A percentile compares a stretch with the other conserved stretches of the same genome.
These are phyloP conservation scores for Pseudocercospora crystallina DNA, from an alignment of 2,329 filamentous ascomycete species.

Conservation along the genomic window DNA sequence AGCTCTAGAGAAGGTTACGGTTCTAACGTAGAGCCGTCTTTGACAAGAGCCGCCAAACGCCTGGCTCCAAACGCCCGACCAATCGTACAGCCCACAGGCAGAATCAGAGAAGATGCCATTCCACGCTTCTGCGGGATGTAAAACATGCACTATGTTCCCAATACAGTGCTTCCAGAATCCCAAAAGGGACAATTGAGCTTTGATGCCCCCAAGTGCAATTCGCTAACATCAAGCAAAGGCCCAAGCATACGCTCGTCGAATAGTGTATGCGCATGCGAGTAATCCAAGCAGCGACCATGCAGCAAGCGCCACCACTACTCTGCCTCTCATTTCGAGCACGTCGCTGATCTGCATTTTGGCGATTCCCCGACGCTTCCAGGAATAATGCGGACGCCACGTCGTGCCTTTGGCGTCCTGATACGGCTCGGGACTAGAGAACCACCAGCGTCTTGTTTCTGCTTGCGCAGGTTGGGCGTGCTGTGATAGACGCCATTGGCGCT, in stretches of 20 bases:
- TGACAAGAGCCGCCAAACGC: no score
- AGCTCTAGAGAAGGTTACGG: no score
- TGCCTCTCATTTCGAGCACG: conserved; percentile 60
- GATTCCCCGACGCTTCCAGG: conserved; percentile 52
- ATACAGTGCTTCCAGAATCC: conserved; percentile 1
- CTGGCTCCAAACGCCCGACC: no score
- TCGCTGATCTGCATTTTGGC: conserved; percentile 63
- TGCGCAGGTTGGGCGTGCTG: conserved; percentile 37
- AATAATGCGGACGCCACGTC: conserved; percentile 28
- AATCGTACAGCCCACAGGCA: no score
- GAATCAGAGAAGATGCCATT: no score
- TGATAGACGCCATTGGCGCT: conserved; percentile 49
- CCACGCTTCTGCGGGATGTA: no score
- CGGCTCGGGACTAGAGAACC: conserved; percentile 42
- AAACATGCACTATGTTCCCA: not conserved
- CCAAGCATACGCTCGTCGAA: conserved; percentile 26
- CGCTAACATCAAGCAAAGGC: conserved; percentile 1
- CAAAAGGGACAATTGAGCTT: not conserved
- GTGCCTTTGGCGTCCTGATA: conserved; percentile 42
- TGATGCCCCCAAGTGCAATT: no score
- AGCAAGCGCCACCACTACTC: conserved; percentile 54
- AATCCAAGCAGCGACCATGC: conserved; percentile 33
- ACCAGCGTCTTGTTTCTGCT: conserved; percentile 34
- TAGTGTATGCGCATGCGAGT: conserved; percentile 21
- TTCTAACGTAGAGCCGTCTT: no score